Evolutionary conservation across 140 eudicot species (phyloP).

Genomic region (Oenanthe javanica): DNA sequence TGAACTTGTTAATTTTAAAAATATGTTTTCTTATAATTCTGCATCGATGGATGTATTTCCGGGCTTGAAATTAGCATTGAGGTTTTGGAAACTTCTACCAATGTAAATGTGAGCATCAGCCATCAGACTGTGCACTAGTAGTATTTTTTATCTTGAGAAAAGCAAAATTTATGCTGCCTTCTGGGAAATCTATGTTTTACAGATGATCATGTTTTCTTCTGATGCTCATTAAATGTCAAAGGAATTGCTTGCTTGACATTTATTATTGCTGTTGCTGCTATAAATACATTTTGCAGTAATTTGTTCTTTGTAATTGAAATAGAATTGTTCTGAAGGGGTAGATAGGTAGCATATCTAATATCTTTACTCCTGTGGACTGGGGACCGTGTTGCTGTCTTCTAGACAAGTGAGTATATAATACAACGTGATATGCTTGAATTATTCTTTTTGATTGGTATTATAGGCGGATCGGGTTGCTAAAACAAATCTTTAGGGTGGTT

Average conservation of each 20-base stretch:
- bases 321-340: background rate
- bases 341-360: background rate
- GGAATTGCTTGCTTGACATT: background rate
- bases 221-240: background rate
- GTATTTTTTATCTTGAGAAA: background rate
- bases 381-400: background rate
- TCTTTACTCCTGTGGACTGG: background rate
- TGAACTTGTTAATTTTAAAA: background rate
- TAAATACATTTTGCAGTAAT: background rate
- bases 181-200: background rate
- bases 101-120: background rate
- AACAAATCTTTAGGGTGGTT: background rate
- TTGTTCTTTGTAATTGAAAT: background rate
- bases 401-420: background rate
- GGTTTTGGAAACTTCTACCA: slow-evolving; percentile 6
- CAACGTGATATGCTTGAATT: background rate
- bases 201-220: slow-evolving; percentile 7
- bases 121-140: background rate
- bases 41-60: background rate
- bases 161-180: slow-evolving; percentile 1
- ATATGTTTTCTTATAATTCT: background rate
- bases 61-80: slow-evolving; percentile 5
- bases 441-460: background rate
- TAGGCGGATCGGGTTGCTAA: background rate
- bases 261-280: background rate